Conservation (phyloP, 495 filamentous ascomycete species). For the Penicillium coffeae region DNA sequence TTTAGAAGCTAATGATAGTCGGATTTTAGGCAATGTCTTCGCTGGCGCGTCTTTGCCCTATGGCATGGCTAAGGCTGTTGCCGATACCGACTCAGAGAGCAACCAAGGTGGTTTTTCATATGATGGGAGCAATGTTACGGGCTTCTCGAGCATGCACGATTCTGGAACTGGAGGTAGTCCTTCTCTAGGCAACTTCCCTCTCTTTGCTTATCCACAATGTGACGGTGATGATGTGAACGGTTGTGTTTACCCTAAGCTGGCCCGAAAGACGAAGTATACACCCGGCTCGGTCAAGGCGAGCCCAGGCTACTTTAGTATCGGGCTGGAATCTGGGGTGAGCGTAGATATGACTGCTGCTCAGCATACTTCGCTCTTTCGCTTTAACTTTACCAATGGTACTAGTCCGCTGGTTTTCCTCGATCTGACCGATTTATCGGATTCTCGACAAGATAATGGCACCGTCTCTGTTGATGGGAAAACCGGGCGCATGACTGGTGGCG, state of each 20-base stretch:
- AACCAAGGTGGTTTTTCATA: constrained; percentile 74
- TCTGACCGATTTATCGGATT: constrained; percentile 64
- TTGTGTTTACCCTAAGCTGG: constrained; percentile 60
- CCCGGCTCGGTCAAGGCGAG: constrained; percentile 56
- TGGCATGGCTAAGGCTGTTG: constrained; percentile 74
- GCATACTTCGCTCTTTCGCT: constrained; percentile 64
- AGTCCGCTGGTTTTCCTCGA: constrained; percentile 65
- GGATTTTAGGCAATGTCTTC: constrained; percentile 58
- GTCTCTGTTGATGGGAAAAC: constrained; percentile 54
- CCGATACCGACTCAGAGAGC: constrained; percentile 60
- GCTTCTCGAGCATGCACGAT: constrained; percentile 73
- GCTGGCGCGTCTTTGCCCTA: constrained; percentile 71
- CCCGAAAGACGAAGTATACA: constrained; percentile 44
- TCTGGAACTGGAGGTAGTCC: constrained; percentile 70
- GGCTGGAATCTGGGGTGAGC: constrained; percentile 53
- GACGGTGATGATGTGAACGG: constrained; percentile 58
- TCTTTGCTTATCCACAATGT: constrained; percentile 67
- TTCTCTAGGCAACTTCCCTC: constrained; percentile 69
- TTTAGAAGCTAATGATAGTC: background rate
- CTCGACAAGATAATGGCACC: constrained; percentile 60
- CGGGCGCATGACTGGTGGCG: constrained; percentile 66
- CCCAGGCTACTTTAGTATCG: constrained; percentile 69
- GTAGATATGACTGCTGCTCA: constrained; percentile 61
- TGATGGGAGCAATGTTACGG: constrained; percentile 63
- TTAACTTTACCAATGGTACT: constrained; percentile 49